Conservation (phyloP, 345 rosid species). For the Theobroma cacao region DNA sequence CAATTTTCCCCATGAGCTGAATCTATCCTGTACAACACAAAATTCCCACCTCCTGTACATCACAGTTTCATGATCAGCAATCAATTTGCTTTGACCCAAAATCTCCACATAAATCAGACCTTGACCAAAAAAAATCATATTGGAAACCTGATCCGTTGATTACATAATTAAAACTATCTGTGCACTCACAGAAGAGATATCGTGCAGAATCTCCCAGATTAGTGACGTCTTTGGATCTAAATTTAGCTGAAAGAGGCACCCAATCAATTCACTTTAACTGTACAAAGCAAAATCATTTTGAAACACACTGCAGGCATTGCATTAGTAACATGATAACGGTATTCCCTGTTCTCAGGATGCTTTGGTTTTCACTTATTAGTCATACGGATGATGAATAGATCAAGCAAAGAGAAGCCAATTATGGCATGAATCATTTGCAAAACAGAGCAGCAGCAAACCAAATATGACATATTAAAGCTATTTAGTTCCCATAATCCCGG, state of each 20-base stretch:
- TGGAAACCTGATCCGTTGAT: background rate
- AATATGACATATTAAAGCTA: background rate
- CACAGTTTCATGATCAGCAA: no score
- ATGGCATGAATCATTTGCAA: background rate
- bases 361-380: background rate
- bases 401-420: background rate
- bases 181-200: background rate
- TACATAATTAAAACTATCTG: background rate
- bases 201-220: background rate
- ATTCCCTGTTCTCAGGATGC: background rate
- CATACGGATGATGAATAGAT: background rate
- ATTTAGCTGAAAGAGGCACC: background rate
- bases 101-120: no score
- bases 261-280: background rate
- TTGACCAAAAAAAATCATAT: background rate
- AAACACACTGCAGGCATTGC: background rate
- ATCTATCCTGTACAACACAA: no score
- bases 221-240: background rate
- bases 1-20: no score
- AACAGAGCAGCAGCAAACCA: background rate
- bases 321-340: background rate
- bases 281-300: background rate
- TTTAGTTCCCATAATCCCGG: background rate
- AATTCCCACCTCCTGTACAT: no score
- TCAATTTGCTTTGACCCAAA: no score